A percentile compares a stretch with the other conserved stretches of the same genome.
Conservation (phyloP, 1,284 basidiomycete species). For the Anthracocystis walkeri region DNA sequence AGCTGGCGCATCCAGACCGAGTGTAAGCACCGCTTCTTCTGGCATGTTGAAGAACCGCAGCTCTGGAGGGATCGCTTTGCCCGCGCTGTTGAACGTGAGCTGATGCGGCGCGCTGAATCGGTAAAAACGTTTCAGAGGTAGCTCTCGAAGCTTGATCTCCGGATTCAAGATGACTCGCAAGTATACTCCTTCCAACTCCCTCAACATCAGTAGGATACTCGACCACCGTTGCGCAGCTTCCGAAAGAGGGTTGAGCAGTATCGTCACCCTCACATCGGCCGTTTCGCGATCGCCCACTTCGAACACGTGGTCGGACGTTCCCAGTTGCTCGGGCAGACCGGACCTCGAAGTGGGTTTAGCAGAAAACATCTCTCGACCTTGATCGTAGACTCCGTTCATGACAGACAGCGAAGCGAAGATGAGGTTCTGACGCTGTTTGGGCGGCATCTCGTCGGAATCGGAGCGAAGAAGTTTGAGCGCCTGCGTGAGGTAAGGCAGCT, state of each 20-base stretch:
- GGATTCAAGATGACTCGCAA: constrained; percentile 63
- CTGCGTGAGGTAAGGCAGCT: constrained; percentile 40
- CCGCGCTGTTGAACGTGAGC: constrained; percentile 78
- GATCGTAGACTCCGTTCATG: constrained; percentile 43
- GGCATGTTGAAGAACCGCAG: constrained; percentile 70
- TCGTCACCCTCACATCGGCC: constrained; percentile 79
- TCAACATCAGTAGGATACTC: constrained; percentile 71
- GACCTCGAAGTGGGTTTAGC: constrained; percentile 27
- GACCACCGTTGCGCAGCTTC: constrained; percentile 87
- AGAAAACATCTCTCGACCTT: constrained; percentile 30
- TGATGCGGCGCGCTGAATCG: constrained; percentile 78
- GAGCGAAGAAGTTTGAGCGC: constrained; percentile 23
- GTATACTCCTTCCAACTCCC: constrained; percentile 48
- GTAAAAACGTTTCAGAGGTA: constrained; percentile 95
- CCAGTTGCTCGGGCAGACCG: constrained; percentile 32
- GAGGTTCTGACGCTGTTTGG: constrained; percentile 32
- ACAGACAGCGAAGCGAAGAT: constrained; percentile 47
- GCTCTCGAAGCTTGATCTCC: constrained; percentile 72
- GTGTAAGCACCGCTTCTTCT: constrained; percentile 82
- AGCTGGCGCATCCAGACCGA: constrained; percentile 87
- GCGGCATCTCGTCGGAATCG: constrained; percentile 15
- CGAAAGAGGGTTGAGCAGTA: constrained; percentile 86
- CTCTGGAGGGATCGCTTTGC: constrained; percentile 70
- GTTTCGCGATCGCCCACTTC: constrained; percentile 77
- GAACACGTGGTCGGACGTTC: constrained; percentile 67